Evolutionary conservation across 305 asterid species (phyloP), one percentile per base, ranked within the genome.

Genomic region (Fraxinus dipetala): DNA sequence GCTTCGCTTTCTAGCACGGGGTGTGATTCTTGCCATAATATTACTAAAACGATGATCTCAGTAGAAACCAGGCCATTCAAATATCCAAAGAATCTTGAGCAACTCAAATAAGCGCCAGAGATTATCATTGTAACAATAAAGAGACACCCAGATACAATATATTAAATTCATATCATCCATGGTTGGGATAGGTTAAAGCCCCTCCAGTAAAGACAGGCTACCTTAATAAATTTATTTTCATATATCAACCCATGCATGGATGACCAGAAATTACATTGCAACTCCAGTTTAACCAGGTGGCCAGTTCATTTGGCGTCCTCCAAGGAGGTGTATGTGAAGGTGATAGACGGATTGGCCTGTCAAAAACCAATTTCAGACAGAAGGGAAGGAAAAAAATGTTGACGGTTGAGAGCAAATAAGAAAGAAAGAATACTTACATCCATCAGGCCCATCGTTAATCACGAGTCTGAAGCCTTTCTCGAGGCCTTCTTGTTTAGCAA

Each of bases 231-330:
- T 76, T 87, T 85, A 87, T 85, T 85, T 11, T 76, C 14, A 43
- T 6, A 54, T 6, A 54, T 54, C 10, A 54, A 54, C 26, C 65
- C 26, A n/a, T 6, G 65, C 65, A 5, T 54, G 65, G 65, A 54
- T 20, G 32, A 48, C 63, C 18, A 16, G 35, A 14, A 20, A 43
- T 69, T 28, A 54, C 7, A 72, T 48, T 24, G 0, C 20, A 6
- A 7, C 36, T 77, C 67, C 61, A 73, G 6, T 74, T 88, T 95
- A 92, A 80, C 98, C 98, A n/a, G 98, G 98, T 14, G 98, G 98
- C 98, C 98, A 95, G 90, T 93, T 95, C 98, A 95, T 83, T 85
- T 95, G 95, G 26, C 98, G 96, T 81, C 97, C 98, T 22, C 98
- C 97, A 1, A 95, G 88, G 83, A 95, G 94, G 88, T 95, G 98